Conservation (phyloP, 345 rosid genomes). For the Salix purpurea region DNA sequence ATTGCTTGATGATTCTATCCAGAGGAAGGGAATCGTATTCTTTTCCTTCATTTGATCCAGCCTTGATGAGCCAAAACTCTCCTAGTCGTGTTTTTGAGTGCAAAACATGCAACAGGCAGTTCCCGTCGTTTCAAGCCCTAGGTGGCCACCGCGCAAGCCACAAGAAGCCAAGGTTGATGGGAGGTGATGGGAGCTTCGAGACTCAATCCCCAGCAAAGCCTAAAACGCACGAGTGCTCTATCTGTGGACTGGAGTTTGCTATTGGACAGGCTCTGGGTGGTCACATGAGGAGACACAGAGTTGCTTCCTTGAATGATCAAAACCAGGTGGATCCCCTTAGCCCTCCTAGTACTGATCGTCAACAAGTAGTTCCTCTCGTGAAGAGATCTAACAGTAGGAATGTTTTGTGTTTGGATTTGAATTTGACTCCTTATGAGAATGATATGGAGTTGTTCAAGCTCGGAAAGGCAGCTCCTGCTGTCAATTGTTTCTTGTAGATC, state of each 20-base stretch:
- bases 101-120: slow-evolving; percentile 60
- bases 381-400: slow-evolving; percentile 46
- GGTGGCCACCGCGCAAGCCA: slow-evolving; percentile 76
- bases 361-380: slow-evolving; percentile 18
- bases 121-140: slow-evolving; percentile 57
- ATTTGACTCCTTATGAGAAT: slow-evolving; percentile 66
- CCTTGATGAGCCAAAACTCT: not conserved
- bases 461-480: slow-evolving; percentile 25
- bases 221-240: slow-evolving; percentile 70
- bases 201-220: slow-evolving; percentile 33
- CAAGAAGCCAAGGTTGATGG: slow-evolving; percentile 46
- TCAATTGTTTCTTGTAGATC: slow-evolving; percentile 36
- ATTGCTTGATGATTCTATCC: slow-evolving; percentile 51
- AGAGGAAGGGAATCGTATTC: slow-evolving; percentile 14
- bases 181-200: slow-evolving; percentile 8
- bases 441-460: slow-evolving; percentile 40
- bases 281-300: slow-evolving; percentile 66
- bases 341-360: not conserved
- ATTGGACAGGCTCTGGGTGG: slow-evolving; percentile 71
- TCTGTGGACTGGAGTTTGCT: slow-evolving; percentile 79
- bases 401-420: slow-evolving; percentile 56
- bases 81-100: slow-evolving; percentile 55
- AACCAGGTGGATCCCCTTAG: not conserved
- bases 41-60: slow-evolving; percentile 3
- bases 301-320: slow-evolving; percentile 11